Conservation (phyloP, 2,329 filamentous ascomycete genomes). For the Trichoderma sp. region DNA sequence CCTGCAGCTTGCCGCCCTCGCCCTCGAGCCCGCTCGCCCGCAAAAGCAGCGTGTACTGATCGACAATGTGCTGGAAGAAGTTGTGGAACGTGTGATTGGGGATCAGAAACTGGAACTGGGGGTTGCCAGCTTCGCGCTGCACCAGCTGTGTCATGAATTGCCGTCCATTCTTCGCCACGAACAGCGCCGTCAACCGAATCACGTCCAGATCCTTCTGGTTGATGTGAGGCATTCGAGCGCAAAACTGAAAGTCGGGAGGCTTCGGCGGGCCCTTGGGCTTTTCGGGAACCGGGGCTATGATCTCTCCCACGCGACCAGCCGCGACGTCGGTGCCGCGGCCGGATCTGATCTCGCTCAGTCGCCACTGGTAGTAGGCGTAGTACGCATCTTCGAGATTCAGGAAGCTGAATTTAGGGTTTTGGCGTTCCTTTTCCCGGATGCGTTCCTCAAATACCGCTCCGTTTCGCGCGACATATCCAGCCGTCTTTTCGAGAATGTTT, state of each 20-base stretch:
- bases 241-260: constrained; percentile 87
- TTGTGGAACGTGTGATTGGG: constrained; percentile 95
- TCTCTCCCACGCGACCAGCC: constrained; percentile 69
- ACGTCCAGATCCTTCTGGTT: constrained; percentile 85
- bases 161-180: constrained; percentile 88
- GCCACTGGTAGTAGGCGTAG: constrained; percentile 85
- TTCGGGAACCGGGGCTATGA: constrained; percentile 41
- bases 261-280: constrained; percentile 80
- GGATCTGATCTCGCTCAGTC: constrained; percentile 77
- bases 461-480: constrained; percentile 77
- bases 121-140: constrained; percentile 85
- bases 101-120: constrained; percentile 92
- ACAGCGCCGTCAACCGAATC: constrained; percentile 76
- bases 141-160: constrained; percentile 87
- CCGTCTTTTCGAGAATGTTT: constrained; percentile 85
- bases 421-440: constrained; percentile 78
- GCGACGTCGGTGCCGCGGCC: constrained; percentile 77
- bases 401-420: constrained; percentile 90
- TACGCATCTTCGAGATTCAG: constrained; percentile 78
- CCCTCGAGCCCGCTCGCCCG: constrained; percentile 65
- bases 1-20: constrained; percentile 63
- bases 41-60: constrained; percentile 85
- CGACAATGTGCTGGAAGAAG: constrained; percentile 87
- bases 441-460: constrained; percentile 72
- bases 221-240: constrained; percentile 94